Conservation (phyloP, 129 eudicot species). For the Artemisia tridentata region DNA sequence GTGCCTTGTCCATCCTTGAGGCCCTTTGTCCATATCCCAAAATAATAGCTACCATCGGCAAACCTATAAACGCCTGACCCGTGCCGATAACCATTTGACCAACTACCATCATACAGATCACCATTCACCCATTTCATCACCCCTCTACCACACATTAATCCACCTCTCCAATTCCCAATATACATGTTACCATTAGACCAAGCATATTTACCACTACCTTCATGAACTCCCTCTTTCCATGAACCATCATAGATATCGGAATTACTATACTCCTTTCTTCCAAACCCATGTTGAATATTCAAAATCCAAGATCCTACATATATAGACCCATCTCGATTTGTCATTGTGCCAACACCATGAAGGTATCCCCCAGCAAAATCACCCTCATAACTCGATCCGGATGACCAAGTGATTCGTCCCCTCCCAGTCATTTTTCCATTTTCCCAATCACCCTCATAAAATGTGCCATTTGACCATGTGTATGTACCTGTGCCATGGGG, state of each 20-base stretch:
- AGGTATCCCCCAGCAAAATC: conserved; percentile 71
- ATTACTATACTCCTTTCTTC: conserved; percentile 59
- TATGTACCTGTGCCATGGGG: conserved; percentile 84
- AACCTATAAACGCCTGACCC: conserved; percentile 77
- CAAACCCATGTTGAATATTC: conserved; percentile 74
- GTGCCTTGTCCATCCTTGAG: conserved; percentile 81
- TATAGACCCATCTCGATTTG: conserved; percentile 50
- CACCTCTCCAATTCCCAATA: conserved; percentile 77
- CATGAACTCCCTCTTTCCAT: conserved; percentile 77
- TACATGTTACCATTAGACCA: conserved; percentile 62
- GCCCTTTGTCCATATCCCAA: conserved; percentile 78
- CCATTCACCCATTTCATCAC: conserved; percentile 83
- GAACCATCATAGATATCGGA: conserved; percentile 74
- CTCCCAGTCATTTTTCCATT: conserved; percentile 77
- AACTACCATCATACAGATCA: conserved; percentile 73
- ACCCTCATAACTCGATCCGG: conserved; percentile 66
- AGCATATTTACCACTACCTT: conserved; percentile 77
- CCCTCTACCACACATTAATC: conserved; percentile 78
- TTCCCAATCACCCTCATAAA: conserved; percentile 82
- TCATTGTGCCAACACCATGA: conserved; percentile 66
- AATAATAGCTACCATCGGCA: conserved; percentile 82
- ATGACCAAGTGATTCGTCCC: conserved; percentile 63
- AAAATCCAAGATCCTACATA: conserved; percentile 74
- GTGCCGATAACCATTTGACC: conserved; percentile 69
- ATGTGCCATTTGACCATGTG: conserved; percentile 71